phyloP scores from a whole-genome alignment of 345 rosid species.

The Clarkia xantiana region DNA sequence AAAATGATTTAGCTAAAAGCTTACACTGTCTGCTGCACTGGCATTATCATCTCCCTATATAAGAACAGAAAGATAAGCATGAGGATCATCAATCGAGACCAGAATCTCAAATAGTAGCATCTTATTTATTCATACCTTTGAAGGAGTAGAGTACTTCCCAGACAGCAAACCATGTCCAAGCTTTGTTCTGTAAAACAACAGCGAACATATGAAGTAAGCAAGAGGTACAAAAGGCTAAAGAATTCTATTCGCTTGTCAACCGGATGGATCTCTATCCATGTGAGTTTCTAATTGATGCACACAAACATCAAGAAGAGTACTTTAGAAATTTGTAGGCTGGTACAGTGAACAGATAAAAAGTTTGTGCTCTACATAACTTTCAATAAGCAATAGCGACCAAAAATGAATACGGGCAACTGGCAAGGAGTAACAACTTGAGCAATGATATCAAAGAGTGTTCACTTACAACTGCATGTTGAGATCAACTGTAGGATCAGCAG shows the following conservation, averaged over 20 bases:
- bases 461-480: slow-evolving; percentile 93
- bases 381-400: no score
- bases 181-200: slow-evolving; percentile 60
- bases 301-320: no score
- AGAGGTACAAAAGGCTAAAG: no score
- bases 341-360: no score
- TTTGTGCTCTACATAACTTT: no score
- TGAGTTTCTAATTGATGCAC: no score
- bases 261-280: no score
- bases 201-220: no score
- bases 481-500: slow-evolving; percentile 95
- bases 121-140: slow-evolving; percentile 35
- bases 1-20: slow-evolving; percentile 17
- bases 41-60: slow-evolving; percentile 34
- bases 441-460: not conserved
- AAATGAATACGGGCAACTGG: no score
- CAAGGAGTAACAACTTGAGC: no score
- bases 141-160: slow-evolving; percentile 81
- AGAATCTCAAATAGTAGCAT: slow-evolving; percentile 4
- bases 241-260: no score
- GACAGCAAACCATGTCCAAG: slow-evolving; percentile 92
- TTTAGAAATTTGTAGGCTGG: no score
- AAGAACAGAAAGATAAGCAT: slow-evolving; percentile 9
- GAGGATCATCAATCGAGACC: not conserved
- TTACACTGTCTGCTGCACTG: slow-evolving; percentile 17